Conservation (phyloP, 2,329 filamentous ascomycete species). For the Aureobasidium sp. region DNA sequence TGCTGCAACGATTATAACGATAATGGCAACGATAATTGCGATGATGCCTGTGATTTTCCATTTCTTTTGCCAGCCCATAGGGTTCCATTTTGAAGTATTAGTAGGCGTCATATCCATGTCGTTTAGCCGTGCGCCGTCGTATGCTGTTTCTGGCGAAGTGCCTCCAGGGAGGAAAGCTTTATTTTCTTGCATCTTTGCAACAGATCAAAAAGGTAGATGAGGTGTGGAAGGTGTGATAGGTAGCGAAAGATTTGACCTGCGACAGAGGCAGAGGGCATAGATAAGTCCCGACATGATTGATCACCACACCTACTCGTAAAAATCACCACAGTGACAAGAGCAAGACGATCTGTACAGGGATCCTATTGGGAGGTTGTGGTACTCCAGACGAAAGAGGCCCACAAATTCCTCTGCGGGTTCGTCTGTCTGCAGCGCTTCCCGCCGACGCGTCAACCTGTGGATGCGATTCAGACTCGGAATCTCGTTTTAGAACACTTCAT, state of each 20-base stretch:
- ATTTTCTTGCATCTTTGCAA: constrained; percentile 2
- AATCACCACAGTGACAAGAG: constrained; percentile 4
- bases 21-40: constrained; percentile 19
- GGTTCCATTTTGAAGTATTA: constrained; percentile 22
- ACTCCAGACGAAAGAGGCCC: neutral
- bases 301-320: constrained; percentile 5
- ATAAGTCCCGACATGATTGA: constrained; percentile 4
- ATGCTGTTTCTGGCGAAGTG: neutral
- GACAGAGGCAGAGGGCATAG: neutral
- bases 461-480: no score
- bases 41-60: constrained; percentile 19
- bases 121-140: neutral
- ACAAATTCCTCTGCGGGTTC: no score
- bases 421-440: neutral
- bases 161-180: constrained; percentile 5
- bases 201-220: neutral
- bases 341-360: constrained; percentile 1
- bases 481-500: no score
- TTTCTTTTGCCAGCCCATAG: constrained; percentile 22
- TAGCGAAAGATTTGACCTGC: neutral
- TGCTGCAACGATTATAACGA: constrained; percentile 24
- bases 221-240: neutral
- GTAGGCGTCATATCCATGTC: neutral
- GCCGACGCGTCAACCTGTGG: neutral
- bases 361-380: neutral